These are phyloP conservation scores for Hymenotorrendiella dingleyae DNA, from an alignment of 2,329 filamentous ascomycete species.

Conservation along the genomic window DNA sequence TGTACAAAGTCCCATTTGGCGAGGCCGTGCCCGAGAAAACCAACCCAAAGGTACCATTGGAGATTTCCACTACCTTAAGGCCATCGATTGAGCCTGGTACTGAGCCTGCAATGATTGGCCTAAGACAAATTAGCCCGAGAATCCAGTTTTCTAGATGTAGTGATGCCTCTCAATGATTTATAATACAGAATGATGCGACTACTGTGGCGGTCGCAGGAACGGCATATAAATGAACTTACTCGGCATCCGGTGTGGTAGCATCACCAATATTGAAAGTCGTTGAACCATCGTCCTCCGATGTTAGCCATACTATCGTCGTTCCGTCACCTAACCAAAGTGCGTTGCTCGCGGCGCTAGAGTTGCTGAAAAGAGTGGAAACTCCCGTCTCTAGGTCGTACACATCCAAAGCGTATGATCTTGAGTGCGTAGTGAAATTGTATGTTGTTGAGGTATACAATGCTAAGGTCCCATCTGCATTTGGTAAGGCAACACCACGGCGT, in stretches of 20 bases:
- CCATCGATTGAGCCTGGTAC: conserved; percentile 20
- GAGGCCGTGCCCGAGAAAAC: conserved; percentile 18
- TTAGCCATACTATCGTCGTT: conserved; percentile 20
- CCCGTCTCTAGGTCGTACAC: conserved; percentile 55
- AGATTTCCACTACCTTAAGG: conserved; percentile 17
- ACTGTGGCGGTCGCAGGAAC: too few species aligned
- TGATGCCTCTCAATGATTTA: too few species aligned
- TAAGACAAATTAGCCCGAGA: conserved; percentile 10
- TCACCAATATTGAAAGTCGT: conserved; percentile 22
- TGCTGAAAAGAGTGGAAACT: conserved; percentile 17
- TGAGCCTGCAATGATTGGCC: conserved; percentile 18
- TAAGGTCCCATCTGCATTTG: conserved; percentile 60
- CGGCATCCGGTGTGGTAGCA: conserved; percentile 15
- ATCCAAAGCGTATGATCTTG: conserved; percentile 58
- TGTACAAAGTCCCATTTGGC: conserved; percentile 22
- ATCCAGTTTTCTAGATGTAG: too few species aligned
- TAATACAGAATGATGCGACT: too few species aligned
- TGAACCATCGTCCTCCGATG: conserved; percentile 21
- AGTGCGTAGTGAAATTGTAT: conserved; percentile 71
- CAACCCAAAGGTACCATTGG: conserved; percentile 14
- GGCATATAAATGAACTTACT: conserved; percentile 12
- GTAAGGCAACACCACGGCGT: conserved; percentile 60
- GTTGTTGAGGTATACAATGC: conserved; percentile 65
- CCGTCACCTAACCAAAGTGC: conserved; percentile 21
- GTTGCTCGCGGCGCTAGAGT: conserved; percentile 21